These are phyloP conservation scores for Pontederia paniculata DNA, from an alignment of 176 grass and related monocot genomes.

Conservation along the genomic window DNA sequence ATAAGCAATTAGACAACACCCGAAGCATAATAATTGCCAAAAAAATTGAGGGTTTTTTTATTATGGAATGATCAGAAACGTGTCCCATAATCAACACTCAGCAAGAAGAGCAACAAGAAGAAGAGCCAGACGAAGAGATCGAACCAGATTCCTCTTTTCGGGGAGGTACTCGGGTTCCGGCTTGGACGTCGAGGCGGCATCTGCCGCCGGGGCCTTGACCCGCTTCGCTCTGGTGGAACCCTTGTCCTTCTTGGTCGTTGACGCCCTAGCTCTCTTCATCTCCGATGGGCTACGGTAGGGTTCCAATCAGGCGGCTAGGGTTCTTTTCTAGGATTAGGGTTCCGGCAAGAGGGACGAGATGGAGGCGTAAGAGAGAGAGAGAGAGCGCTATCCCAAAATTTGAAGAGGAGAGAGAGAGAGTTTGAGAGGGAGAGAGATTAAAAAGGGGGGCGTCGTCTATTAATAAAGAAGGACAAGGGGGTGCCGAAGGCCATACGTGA, in stretches of 20 bases:
- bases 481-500: too few relatives aligned
- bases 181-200: conserved; percentile 30
- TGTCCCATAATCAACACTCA: too few relatives aligned
- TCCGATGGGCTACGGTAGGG: background rate
- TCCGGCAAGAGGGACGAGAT: background rate
- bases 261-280: conserved; percentile 3
- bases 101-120: background rate
- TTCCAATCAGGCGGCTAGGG: background rate
- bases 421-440: too few relatives aligned
- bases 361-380: too few relatives aligned
- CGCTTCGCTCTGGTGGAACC: conserved; percentile 21
- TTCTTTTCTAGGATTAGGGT: background rate
- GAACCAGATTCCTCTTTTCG: conserved; percentile 46
- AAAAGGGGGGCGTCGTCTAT: too few relatives aligned
- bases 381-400: too few relatives aligned
- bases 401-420: too few relatives aligned
- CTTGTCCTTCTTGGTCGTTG: background rate
- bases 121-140: background rate
- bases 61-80: too few relatives aligned
- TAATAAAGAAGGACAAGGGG: too few relatives aligned
- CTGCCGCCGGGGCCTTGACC: conserved; percentile 5
- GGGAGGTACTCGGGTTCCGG: conserved; percentile 41
- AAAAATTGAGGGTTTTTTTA: too few relatives aligned
- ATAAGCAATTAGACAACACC: too few relatives aligned
- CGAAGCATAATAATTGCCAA: too few relatives aligned